These are phyloP conservation scores for Paramyrothecium sp. DNA, from an alignment of 2,329 filamentous ascomycete species.

Conservation along the genomic window DNA sequence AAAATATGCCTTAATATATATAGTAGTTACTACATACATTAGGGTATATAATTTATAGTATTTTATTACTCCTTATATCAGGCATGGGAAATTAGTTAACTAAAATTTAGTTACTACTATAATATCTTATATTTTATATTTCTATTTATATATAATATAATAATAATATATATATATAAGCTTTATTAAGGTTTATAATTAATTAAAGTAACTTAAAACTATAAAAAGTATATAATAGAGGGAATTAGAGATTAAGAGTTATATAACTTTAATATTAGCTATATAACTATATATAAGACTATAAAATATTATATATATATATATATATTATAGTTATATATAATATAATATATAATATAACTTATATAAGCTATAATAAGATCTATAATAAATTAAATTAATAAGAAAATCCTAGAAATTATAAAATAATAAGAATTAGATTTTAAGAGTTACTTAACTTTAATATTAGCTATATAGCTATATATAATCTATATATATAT, in stretches of 20 bases:
- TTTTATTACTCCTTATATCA: not conserved
- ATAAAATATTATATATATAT: not conserved
- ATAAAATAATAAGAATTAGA: not conserved
- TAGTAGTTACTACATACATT: not conserved
- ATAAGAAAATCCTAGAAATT: not conserved
- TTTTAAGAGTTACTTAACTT: constrained; percentile 2
- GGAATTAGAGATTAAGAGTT: too few relatives aligned
- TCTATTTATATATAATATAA: not conserved
- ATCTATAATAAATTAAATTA: not conserved
- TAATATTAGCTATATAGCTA: not conserved
- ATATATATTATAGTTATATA: not conserved
- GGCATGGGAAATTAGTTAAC: too few relatives aligned
- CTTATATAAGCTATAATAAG: constrained; percentile 2
- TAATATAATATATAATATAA: not conserved
- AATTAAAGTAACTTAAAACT: not conserved
- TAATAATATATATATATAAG: not conserved
- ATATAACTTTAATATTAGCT: too few relatives aligned
- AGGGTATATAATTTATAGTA: not conserved
- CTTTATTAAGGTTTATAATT: not conserved
- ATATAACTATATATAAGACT: not conserved
- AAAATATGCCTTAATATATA: not conserved
- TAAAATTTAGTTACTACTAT: not conserved
- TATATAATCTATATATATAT: constrained; percentile 4
- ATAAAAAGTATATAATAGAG: not conserved
- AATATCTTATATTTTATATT: not conserved